These are phyloP conservation scores for Rosa chinensis DNA, from an alignment of 306 rosid species.

Conservation along the genomic window DNA sequence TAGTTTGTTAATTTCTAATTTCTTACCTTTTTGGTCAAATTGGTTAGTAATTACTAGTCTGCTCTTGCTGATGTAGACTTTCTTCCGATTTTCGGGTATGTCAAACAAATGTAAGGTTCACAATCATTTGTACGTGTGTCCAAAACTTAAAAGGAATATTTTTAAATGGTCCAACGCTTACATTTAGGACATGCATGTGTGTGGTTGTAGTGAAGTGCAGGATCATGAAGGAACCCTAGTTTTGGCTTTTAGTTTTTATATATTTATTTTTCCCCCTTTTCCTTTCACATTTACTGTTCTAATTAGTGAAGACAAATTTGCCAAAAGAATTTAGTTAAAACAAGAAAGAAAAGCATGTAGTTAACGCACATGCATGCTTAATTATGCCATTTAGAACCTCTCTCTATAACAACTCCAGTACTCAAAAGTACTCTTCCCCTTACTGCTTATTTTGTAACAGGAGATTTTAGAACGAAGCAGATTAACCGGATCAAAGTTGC, in stretches of 20 bases:
- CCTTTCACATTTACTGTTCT: background rate
- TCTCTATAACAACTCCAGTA: too few relatives aligned
- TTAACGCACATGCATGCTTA: background rate
- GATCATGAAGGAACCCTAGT: background rate
- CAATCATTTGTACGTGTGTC: background rate
- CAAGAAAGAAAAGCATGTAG: background rate
- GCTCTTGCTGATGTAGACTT: background rate
- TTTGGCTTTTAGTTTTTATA: background rate
- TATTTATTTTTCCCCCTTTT: too few relatives aligned
- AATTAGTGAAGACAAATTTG: background rate
- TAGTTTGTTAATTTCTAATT: background rate
- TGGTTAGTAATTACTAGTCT: background rate
- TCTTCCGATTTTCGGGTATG: background rate
- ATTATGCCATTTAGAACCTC: too few relatives aligned
- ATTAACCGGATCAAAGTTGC: constrained; percentile 36
- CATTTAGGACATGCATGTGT: constrained; percentile 4
- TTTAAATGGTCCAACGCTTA: background rate
- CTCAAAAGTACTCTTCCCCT: background rate
- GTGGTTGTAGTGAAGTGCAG: background rate
- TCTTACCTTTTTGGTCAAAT: background rate
- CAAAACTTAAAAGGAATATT: background rate
- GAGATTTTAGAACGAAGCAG: constrained; percentile 53
- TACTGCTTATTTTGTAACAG: constrained; percentile 23
- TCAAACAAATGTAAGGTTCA: constrained; percentile 10
- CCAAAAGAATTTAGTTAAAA: background rate